Base-by-base conservation (phyloP, 1,284 basidiomycete species). In the Moesziomyces aphidis region DNA sequence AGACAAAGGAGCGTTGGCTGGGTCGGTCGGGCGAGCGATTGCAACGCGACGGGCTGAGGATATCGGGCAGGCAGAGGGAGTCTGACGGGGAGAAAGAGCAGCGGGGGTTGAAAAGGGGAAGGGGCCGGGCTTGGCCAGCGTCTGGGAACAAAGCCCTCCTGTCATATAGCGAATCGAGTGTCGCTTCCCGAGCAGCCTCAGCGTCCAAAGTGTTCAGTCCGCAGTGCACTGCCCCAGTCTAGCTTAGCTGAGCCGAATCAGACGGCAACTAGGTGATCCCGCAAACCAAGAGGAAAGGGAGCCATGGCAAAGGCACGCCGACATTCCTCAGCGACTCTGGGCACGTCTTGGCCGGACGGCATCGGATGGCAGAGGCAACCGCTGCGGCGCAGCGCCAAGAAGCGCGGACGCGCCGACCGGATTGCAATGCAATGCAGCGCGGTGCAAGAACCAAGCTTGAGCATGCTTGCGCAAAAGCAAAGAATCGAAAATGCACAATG, bases 41-140 rank as follows among this genome's bases (percentile, higher is more conserved):
- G 39, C 19, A 42, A 42, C 39, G 39, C 39, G 39, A 42, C 39
- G 39, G 39, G 39, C 39, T 39, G 50, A 23, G 26, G 39, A 24
- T 42, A 42, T 42, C 26, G 42, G 19, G 50, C 34, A 21, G n/a
- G 55, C 11, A 43, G 26, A 28, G 23, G 49, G 23, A 36, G 8
- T 17, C 9, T 9, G 17, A 44, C 21, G 45, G 21, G 34, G 59
- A 7, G 39, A 54, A 15, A 3, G 31, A 42, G 42, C 26, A 28
- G 52, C 52, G 51, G 52, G 52, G 46, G 45, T 53, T 61, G 52
- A 61, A 61, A 61, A 61, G 39, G 47, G 23, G 26, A 11, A 28
- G 22, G 39, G 34, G 28, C 46, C 59, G 47, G 52, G 50, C 52
- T 61, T 61, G 59, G 58, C 51, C 15, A 24, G 24, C 45, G 39